phyloP scores from a whole-genome alignment of 2,329 filamentous ascomycete species.

The Phoma sp. region DNA sequence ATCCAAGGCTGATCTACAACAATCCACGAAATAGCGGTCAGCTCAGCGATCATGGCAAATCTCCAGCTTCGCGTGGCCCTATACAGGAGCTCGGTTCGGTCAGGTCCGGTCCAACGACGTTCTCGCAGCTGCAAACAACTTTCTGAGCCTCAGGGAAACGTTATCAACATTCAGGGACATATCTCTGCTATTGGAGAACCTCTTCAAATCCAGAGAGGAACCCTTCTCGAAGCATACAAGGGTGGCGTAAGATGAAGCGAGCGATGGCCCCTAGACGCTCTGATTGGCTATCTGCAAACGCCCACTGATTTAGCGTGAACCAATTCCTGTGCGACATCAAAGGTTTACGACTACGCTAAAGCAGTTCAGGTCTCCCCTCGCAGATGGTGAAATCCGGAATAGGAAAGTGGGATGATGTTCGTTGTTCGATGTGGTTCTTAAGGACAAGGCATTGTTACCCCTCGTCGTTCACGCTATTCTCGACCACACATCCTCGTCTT shows the following conservation, averaged over 20 bases:
- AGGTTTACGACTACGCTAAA: slow-evolving; percentile 11
- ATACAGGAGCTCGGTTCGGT: slow-evolving; percentile 8
- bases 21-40: slow-evolving; percentile 5
- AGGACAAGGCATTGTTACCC: slow-evolving; percentile 5
- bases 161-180: not conserved
- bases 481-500: slow-evolving; percentile 5
- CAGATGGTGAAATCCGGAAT: not conserved
- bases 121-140: not conserved
- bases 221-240: slow-evolving; percentile 4
- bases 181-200: not conserved
- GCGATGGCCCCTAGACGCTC: not conserved
- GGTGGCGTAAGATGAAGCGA: slow-evolving; percentile 21
- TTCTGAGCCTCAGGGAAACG: slow-evolving; percentile 4
- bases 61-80: not conserved
- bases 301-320: slow-evolving; percentile 24
- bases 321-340: slow-evolving; percentile 27
- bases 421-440: not conserved
- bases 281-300: slow-evolving; percentile 25
- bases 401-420: slow-evolving; percentile 12
- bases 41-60: not conserved
- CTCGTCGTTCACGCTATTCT: slow-evolving; percentile 13
- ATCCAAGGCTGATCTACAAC: not conserved
- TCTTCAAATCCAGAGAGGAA: slow-evolving; percentile 5
- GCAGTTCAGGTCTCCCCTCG: slow-evolving; percentile 5
- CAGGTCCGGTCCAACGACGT: slow-evolving; percentile 24